Evolutionary conservation across 345 rosid species (phyloP), one percentile per base, ranked within the genome.

Genomic region (Toxicodendron radicans): DNA sequence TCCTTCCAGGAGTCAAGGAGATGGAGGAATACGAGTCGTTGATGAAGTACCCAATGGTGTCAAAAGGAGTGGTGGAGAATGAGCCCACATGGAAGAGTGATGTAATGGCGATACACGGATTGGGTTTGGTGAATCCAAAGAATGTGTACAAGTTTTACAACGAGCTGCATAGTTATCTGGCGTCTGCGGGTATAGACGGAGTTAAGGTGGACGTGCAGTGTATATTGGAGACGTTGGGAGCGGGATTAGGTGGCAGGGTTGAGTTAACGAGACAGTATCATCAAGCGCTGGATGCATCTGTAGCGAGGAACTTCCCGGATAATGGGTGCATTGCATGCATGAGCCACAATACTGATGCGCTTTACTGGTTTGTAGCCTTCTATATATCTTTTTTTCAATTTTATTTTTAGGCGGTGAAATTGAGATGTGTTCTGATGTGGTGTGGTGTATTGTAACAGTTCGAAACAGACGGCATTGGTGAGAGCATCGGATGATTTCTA

Each of bases 401-500:
- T 54, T 30, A 12, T 23, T 53, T 41, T 1, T 3, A 41, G 20
- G 16, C 3, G 16, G 45, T 8, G 11, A 65, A 35, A 10, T 14
- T 45, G 18, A 54, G 49, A 46, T 51, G 21, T 23, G 14, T 53
- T 46, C 30, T 78, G 71, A 74, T 71, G 73, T 6, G 69, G 21
- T 32, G 24, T 45, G 1, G 53, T n/a, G 12, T 7, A 52, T 48
- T 18, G 58, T 10, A 56, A 71, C 91, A 93, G 99, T 83, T 91
- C 97, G n/a, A 95, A 95, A 75, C 99, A 95, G 70, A 83, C 99
- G 8, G 97, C 97, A 30, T 85, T 95, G 58, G 91, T 88, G 75
- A 88, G 99, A 75, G 97, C 97, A 49, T 91, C 99, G 0, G 99
- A 95, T 64, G 99, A 95, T 86, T 95, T 95, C 86, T 95, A 58